Conservation (phyloP, 2,329 filamentous ascomycete genomes). For the Alternaria viburni region DNA sequence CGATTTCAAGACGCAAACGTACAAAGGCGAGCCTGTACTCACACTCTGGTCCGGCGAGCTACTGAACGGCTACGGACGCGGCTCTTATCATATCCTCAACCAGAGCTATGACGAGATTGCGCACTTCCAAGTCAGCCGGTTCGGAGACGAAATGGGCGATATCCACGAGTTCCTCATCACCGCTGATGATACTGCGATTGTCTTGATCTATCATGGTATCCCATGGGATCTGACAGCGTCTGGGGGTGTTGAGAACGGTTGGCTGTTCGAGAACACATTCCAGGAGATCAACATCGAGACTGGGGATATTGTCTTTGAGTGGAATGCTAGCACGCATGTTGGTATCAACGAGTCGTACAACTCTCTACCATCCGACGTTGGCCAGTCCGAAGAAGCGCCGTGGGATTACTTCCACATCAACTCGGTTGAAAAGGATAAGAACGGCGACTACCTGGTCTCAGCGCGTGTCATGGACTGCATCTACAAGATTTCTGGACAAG, state of each 20-base stretch:
- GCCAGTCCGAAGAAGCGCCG: conserved; percentile 34
- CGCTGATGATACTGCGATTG: conserved; percentile 49
- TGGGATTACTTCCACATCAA: conserved; percentile 53
- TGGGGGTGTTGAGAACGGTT: conserved; percentile 45
- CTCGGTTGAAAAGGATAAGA: conserved; percentile 35
- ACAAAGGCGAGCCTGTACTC: conserved; percentile 27
- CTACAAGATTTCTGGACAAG: conserved; percentile 23
- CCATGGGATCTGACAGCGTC: conserved; percentile 49
- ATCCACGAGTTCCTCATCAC: conserved; percentile 56
- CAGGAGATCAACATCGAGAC: conserved; percentile 54
- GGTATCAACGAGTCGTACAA: conserved; percentile 31
- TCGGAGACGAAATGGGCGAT: conserved; percentile 36
- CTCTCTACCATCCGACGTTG: conserved; percentile 25
- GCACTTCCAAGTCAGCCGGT: conserved; percentile 18
- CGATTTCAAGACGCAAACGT: conserved; percentile 28
- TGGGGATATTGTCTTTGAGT: conserved; percentile 49
- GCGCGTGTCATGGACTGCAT: conserved; percentile 23
- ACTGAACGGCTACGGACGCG: conserved; percentile 17
- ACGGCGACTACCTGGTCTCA: conserved; percentile 31
- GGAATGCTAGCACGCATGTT: conserved; percentile 49
- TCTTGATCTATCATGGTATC: conserved; percentile 51
- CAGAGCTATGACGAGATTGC: conserved; percentile 24
- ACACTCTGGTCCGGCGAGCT: conserved; percentile 27
- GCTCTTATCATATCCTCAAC: conserved; percentile 22
- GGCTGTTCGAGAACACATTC: conserved; percentile 53